These are phyloP conservation scores for Fagopyrum homotropicum DNA, from an alignment of 148 eudicot genomes.

Conservation along the genomic window DNA sequence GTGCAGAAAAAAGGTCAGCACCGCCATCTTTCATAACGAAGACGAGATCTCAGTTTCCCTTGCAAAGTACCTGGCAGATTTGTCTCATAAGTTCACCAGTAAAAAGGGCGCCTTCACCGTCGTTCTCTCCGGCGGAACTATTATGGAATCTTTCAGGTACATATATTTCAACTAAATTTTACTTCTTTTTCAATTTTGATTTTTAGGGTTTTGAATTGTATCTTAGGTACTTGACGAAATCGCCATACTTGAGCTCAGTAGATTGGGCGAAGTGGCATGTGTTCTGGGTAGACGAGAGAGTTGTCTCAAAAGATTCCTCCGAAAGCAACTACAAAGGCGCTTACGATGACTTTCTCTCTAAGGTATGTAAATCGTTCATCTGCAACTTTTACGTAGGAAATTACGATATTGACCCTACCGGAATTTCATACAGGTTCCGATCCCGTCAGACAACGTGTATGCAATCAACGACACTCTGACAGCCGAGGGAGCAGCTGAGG, in stretches of 20 bases:
- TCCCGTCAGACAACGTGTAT: conserved; percentile 40
- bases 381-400: neutral
- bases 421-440: conserved; percentile 34
- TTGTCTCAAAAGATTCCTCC: conserved; percentile 67
- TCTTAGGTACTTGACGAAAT: conserved; percentile 61
- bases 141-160: conserved; percentile 64
- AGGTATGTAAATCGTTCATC: conserved; percentile 34
- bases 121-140: conserved; percentile 71
- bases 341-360: conserved; percentile 61
- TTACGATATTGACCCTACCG: too few species aligned
- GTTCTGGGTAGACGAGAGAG: conserved; percentile 94
- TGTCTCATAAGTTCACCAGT: conserved; percentile 38
- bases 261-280: conserved; percentile 95
- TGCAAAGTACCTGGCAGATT: conserved; percentile 46
- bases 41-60: conserved; percentile 47
- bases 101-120: conserved; percentile 60
- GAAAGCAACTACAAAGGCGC: conserved; percentile 86
- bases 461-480: conserved; percentile 45
- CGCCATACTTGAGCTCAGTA: conserved; percentile 51
- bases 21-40: conserved; percentile 37
- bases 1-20: conserved; percentile 20
- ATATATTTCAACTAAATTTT: neutral
- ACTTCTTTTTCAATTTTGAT: neutral
- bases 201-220: neutral
- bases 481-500: conserved; percentile 62